Percentiles rank a stretch among this genome's conserved stretches.
phyloP scores from a whole-genome alignment of 805 yeast genomes.

The Ogataea trehalophila region DNA sequence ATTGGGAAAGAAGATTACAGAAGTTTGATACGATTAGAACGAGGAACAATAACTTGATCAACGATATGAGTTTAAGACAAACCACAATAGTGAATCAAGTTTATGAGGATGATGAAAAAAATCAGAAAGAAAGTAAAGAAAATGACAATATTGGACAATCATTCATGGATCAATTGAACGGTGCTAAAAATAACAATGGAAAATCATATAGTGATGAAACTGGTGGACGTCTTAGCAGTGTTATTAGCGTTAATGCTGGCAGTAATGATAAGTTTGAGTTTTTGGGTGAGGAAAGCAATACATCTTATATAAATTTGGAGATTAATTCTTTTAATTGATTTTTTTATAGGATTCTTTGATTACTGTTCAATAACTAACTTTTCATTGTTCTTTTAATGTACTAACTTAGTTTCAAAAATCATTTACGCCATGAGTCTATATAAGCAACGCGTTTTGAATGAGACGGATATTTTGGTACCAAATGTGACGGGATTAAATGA shows the following conservation, averaged over 20 bases:
- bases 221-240: neutral
- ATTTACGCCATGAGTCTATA: no score
- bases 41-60: conserved; percentile 7
- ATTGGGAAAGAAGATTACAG: conserved; percentile 64
- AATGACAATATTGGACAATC: conserved; percentile 3
- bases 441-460: no score
- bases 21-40: conserved; percentile 37
- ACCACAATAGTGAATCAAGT: neutral
- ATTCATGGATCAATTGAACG: conserved; percentile 9
- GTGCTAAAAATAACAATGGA: neutral
- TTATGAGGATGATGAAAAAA: neutral
- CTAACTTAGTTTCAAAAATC: no score
- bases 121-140: neutral
- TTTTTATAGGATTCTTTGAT: no score
- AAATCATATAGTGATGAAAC: neutral
- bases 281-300: conserved; percentile 10
- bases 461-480: no score
- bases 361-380: no score
- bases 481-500: no score
- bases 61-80: neutral
- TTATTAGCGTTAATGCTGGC: neutral
- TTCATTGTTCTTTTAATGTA: no score
- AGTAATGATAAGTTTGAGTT: conserved; percentile 5
- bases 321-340: conserved; percentile 28
- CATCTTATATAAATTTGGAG: conserved; percentile 26